These are phyloP conservation scores for Malus hybrid DNA, from an alignment of 331 rosid genomes.

Conservation along the genomic window DNA sequence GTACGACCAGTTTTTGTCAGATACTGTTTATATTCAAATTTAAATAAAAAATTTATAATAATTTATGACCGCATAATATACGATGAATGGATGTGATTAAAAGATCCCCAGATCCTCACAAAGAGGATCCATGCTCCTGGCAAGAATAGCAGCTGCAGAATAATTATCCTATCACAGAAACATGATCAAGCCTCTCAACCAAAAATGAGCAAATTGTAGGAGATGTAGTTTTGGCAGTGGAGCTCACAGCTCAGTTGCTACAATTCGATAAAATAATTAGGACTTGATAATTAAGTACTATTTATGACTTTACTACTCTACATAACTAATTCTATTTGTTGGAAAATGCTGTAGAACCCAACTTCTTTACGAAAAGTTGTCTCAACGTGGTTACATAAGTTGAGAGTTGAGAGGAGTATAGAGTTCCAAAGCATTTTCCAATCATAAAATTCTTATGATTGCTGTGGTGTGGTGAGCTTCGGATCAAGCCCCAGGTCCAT, in stretches of 20 bases:
- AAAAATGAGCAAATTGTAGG: not conserved
- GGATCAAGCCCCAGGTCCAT: slow-evolving; percentile 59
- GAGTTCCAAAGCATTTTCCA: not conserved
- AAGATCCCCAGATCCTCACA: too few species aligned
- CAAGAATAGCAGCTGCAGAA: not conserved
- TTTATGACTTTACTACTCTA: not conserved
- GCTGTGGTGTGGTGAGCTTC: slow-evolving; percentile 28
- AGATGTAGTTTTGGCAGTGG: not conserved
- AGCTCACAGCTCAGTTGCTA: not conserved
- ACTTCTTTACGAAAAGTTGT: not conserved
- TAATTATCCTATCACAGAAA: not conserved
- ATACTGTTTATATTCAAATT: too few species aligned
- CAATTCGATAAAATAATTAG: too few species aligned
- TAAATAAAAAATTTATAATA: too few species aligned
- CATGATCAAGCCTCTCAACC: not conserved
- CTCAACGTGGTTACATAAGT: not conserved
- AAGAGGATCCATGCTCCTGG: too few species aligned
- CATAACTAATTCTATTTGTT: not conserved
- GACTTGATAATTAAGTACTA: too few species aligned
- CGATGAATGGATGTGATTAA: too few species aligned
- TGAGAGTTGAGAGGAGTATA: not conserved
- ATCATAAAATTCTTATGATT: slow-evolving; percentile 1
- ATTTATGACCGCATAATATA: too few species aligned
- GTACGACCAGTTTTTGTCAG: too few species aligned
- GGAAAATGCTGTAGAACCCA: not conserved